Evolutionary conservation across 257 asterid species (phyloP).

Genomic region (Fraxinus cuspidata): DNA sequence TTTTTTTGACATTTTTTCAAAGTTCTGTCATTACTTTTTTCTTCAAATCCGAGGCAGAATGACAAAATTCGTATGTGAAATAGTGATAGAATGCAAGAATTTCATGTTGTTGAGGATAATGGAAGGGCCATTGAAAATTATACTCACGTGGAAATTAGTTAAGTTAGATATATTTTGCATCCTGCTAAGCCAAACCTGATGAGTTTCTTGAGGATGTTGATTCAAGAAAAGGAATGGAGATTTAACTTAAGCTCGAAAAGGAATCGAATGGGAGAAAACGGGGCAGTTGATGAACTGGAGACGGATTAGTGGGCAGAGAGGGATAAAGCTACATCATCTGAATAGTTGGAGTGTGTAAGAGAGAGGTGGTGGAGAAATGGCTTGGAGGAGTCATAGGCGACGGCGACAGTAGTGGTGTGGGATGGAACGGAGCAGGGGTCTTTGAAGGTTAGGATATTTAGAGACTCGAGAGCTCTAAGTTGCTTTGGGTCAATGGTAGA

Average conservation of each 20-base stretch:
- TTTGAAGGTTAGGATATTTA: slow-evolving; percentile 60
- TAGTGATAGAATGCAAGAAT: slow-evolving; percentile 46
- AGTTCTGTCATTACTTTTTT: no score
- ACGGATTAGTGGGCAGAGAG: slow-evolving; percentile 70
- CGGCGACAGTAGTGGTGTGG: slow-evolving; percentile 41
- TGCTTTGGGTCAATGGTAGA: slow-evolving; percentile 84
- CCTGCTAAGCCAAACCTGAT: slow-evolving; percentile 69
- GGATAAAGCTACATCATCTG: slow-evolving; percentile 69
- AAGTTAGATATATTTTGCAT: slow-evolving; percentile 54
- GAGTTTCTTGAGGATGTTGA: slow-evolving; percentile 65
- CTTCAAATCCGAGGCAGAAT: no score
- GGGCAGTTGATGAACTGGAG: slow-evolving; percentile 74
- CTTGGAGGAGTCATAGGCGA: slow-evolving; percentile 60
- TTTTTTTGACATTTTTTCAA: no score
- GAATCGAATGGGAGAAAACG: slow-evolving; percentile 52
- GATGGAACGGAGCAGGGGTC: slow-evolving; percentile 64
- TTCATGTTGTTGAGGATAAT: slow-evolving; percentile 52
- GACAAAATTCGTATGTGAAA: slow-evolving; percentile 49
- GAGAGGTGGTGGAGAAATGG: slow-evolving; percentile 84
- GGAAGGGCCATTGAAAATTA: slow-evolving; percentile 65
- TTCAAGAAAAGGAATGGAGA: slow-evolving; percentile 67
- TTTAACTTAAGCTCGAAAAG: slow-evolving; percentile 62
- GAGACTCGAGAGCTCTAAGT: slow-evolving; percentile 74
- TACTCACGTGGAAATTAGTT: slow-evolving; percentile 50
- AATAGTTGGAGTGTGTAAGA: slow-evolving; percentile 77